Evolutionary conservation across 1,284 basidiomycete species (phyloP).

Genomic region (Tilletia walkeri): DNA sequence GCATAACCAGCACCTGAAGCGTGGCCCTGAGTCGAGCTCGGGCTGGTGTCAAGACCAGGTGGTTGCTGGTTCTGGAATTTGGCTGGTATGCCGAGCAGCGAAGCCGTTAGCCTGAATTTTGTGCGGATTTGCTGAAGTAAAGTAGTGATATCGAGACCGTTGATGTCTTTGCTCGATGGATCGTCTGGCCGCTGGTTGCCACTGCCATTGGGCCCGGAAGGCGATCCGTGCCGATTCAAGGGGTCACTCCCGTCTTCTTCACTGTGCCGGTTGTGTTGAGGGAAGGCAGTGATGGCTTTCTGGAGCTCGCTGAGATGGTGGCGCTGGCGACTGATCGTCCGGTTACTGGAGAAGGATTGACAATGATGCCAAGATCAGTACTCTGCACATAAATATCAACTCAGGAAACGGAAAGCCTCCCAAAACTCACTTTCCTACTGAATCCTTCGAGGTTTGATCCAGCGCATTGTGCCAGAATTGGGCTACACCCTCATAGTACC

Average conservation of each 20-base stretch:
- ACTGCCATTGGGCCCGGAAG: constrained; percentile 15
- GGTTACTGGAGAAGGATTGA: constrained; percentile 21
- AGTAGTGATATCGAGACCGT: constrained; percentile 67
- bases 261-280: constrained; percentile 49
- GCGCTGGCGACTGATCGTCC: constrained; percentile 58
- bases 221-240: too few relatives aligned
- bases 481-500: constrained; percentile 84
- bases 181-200: not conserved
- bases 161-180: constrained; percentile 30
- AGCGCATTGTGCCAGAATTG: constrained; percentile 63
- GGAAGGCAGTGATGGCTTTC: constrained; percentile 70
- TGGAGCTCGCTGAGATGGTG: constrained; percentile 69
- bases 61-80: constrained; percentile 28
- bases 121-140: constrained; percentile 81
- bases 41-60: not conserved
- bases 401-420: not conserved
- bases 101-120: constrained; percentile 80
- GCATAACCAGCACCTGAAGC: not conserved
- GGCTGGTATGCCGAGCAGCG: constrained; percentile 74
- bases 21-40: not conserved
- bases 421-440: not conserved
- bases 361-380: too few relatives aligned
- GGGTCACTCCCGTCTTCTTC: constrained; percentile 53
- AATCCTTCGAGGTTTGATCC: constrained; percentile 19
- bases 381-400: not conserved